Base-by-base conservation (phyloP, 306 rosid genomes). In the Ceratonia siliqua region DNA sequence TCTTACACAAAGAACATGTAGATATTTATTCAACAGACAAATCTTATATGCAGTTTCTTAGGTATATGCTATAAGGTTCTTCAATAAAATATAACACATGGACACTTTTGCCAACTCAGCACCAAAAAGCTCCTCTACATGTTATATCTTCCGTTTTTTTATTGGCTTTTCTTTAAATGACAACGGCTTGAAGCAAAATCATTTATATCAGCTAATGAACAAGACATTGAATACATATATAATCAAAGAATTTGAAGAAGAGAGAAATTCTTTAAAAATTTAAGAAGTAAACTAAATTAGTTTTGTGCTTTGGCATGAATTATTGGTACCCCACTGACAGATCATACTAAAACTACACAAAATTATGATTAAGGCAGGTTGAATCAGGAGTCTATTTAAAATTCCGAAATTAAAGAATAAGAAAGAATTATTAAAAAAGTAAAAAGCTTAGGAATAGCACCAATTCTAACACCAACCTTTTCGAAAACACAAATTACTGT, bases 401-500 rank as follows among this genome's bases (percentile, higher is more conserved):
- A 49, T 55, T 64, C 78, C 38, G 56, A 62, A 39, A 33, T 32
- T 46, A 55, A 53, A 43, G 35, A 59, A 48, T 11, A 35, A 21
- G 12, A 17, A 43, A 1, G 35, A 64, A 20, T 7, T 21, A 68
- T 4, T 25, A 15, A 33, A 68, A 15, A 13, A 30, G 15, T 8
- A 9, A 17, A 39, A 50, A 69, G 24, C 20, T 27, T 27, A 39
- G 27, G 17, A 62, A 39, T 58, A 78, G n/a, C 57, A 38, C 24
- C 5, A 24, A 18, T 45, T 9, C 25, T 30, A 41, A 74, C 17
- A 82, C 93, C 46, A 75, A 91, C 98, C 98, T 90, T 88, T 82
- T 88, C 91, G 11, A 94, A 91, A 71, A 90, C 88, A 62, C 97
- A 94, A 56, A 94, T 91, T 33, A 91, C 97, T 14, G 98, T 94